Evolutionary conservation across 2,329 filamentous ascomycete genomes (phyloP).

Genomic region (Dryadomyces quercus-mongolicae): DNA sequence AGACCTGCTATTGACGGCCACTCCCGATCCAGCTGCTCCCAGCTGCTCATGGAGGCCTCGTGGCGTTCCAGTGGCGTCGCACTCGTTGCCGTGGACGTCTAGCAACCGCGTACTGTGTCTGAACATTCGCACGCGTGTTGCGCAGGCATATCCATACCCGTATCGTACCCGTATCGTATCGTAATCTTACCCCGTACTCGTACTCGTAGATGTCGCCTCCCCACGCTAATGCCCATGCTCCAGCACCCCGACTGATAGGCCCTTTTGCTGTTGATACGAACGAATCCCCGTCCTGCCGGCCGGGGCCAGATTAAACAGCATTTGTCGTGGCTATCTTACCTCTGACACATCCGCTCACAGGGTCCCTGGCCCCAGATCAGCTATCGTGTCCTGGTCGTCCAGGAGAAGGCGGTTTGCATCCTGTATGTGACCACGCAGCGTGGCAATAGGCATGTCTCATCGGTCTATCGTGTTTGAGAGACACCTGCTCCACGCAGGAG

Average conservation of each 20-base stretch:
- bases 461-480: too few species aligned
- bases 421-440: too few species aligned
- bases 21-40: neutral
- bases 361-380: neutral
- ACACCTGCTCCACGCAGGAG: too few species aligned
- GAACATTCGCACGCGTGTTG: too few species aligned
- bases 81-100: too few species aligned
- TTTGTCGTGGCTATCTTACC: neutral
- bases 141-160: neutral
- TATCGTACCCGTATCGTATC: neutral
- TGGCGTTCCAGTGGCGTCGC: too few species aligned
- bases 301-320: neutral
- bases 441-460: too few species aligned
- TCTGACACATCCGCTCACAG: neutral
- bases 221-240: neutral
- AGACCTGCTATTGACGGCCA: neutral
- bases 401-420: too few species aligned
- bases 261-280: too few species aligned
- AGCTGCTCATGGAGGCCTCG: neutral
- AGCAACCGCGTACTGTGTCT: too few species aligned
- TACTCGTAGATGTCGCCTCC: neutral
- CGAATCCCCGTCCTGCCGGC: too few species aligned
- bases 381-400: neutral
- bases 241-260: neutral
- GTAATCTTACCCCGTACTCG: neutral